Evolutionary conservation across 2,329 filamentous ascomycete genomes (phyloP).

Genomic region (Calonectria ilicicola): DNA sequence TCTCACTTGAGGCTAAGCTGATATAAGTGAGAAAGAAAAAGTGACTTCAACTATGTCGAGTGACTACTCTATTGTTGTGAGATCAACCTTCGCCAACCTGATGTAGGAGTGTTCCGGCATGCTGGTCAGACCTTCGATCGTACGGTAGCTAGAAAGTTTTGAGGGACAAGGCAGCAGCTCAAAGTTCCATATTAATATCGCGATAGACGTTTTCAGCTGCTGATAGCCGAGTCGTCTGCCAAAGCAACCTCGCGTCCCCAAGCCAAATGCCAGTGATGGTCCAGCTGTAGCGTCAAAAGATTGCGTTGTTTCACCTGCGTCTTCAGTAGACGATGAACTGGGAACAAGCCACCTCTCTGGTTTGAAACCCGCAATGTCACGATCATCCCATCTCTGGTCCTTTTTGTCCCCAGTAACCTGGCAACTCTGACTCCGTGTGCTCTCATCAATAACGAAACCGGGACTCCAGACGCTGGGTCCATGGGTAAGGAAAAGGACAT

Average conservation of each 20-base stretch:
- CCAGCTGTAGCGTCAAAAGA: conserved; percentile 28
- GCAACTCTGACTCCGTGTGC: conserved; percentile 21
- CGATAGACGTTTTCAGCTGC: neutral
- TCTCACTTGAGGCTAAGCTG: neutral
- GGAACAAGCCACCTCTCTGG: conserved; percentile 52
- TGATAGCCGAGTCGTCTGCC: conserved; percentile 15
- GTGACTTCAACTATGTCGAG: neutral
- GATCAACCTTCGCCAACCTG: neutral
- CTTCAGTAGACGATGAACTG: conserved; percentile 4
- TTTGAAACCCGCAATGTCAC: conserved; percentile 42
- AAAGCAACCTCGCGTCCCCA: conserved; percentile 33
- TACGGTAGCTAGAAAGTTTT: neutral
- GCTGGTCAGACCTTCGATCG: neutral
- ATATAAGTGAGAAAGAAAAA: neutral
- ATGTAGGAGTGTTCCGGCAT: neutral
- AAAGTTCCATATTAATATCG: neutral
- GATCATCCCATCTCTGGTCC: conserved; percentile 36
- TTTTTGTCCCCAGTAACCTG: neutral
- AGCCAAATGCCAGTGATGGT: conserved; percentile 32
- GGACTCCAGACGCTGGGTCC: conserved; percentile 42
- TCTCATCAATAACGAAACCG: conserved; percentile 30
- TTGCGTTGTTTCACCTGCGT: neutral
- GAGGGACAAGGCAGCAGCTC: neutral
- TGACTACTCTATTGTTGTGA: neutral
- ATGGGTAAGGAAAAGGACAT: conserved; percentile 39